Base-by-base conservation (phyloP, 2,329 filamentous ascomycete species). In the Teratosphaeria viscida region DNA sequence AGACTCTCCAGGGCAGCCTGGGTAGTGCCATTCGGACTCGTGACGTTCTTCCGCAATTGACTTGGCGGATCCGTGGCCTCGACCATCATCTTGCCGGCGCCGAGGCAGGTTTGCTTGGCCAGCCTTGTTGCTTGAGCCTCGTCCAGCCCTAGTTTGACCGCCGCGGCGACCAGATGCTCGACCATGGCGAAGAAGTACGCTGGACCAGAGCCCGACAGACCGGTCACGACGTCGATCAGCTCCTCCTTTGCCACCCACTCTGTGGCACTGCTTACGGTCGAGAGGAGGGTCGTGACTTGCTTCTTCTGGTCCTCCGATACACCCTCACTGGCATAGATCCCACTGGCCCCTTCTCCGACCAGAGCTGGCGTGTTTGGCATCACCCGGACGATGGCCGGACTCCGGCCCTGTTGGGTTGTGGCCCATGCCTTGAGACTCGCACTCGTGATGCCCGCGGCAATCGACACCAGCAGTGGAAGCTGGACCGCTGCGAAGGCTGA, bases 321-420 rank as follows among this genome's bases (percentile, higher is more conserved):
- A 49, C 67, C 67, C 2, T 59, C 57, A 10, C 62, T 63, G 19
- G 67, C 67, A 63, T 61, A 68, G 6, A 68, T 49, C 8, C 67
- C 67, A 39, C 62, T 65, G 2, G 67, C 67, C 4, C 67, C 67
- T 57, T 68, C 66, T 5, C 67, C 67, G 2, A 67, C 59, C 26
- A 68, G 56, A 7, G 67, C 67, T 52, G 67, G 67, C 19, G 67
- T 68, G 39, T 68, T 68, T 5, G 67, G 67, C 67, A 68, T 68
- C 37, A 66, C 64, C 55, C 67, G 49, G 35, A 67, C 67, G 27
- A 68, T 62, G 5, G 66, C 59, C 49, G 65, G 63, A 16, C 60
- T 59, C 39, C 62, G 58, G 10, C 66, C 66, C 16, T 62, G 62
- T n/a, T 62, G 61, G 8, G 59, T 62, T 32, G 57, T 64, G 54